Evolutionary conservation across 2,329 filamentous ascomycete genomes (phyloP).

Genomic region (Sporothrix sp.): DNA sequence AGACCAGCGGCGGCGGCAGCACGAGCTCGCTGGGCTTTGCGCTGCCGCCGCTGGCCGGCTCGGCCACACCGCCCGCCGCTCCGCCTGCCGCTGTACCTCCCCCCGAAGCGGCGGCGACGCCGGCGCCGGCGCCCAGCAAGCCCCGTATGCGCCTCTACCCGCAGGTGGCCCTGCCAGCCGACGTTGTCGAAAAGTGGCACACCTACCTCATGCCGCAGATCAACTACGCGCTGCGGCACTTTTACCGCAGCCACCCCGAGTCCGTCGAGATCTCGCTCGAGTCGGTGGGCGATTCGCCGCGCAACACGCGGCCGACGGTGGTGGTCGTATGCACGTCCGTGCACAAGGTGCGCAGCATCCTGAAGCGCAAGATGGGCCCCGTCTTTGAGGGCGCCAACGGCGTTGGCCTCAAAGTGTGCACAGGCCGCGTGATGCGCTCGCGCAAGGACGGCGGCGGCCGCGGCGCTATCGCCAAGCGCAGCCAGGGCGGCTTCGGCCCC

Average conservation of each 20-base stretch:
- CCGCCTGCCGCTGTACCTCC: not conserved
- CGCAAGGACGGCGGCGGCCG: conserved; percentile 4
- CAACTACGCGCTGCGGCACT: conserved; percentile 58
- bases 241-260: conserved; percentile 63
- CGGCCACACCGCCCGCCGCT: not conserved
- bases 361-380: conserved; percentile 57
- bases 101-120: no score
- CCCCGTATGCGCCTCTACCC: conserved; percentile 49
- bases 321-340: conserved; percentile 70
- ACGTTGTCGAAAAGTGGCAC: conserved; percentile 63
- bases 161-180: conserved; percentile 46
- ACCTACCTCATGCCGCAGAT: conserved; percentile 61
- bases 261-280: conserved; percentile 71
- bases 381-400: conserved; percentile 53
- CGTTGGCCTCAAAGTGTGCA: conserved; percentile 23
- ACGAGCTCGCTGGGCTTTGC: not conserved
- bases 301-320: conserved; percentile 60
- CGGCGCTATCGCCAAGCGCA: not conserved
- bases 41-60: not conserved
- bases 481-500: conserved; percentile 21
- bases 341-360: conserved; percentile 58
- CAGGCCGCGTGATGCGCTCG: conserved; percentile 19
- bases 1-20: conserved; percentile 7
- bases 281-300: conserved; percentile 58
- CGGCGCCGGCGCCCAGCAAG: no score